These are phyloP conservation scores for Aurantiochytrium sp. DNA, from an alignment of 108 stramenopile genomes.

Conservation along the genomic window DNA sequence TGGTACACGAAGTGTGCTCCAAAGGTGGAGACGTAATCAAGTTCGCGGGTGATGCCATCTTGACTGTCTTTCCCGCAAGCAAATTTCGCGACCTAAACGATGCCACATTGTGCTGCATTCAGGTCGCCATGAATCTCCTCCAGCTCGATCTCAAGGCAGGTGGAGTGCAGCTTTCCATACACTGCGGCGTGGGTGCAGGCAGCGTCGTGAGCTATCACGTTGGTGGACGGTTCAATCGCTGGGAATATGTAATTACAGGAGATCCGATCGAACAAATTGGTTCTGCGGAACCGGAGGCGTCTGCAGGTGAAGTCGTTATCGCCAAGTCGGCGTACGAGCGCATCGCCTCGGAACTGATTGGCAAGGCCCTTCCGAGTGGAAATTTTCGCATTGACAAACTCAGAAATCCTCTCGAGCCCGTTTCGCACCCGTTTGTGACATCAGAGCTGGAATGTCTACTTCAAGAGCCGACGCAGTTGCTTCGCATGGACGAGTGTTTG, in stretches of 20 bases:
- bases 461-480: neutral
- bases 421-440: neutral
- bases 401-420: too few species aligned
- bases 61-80: constrained; percentile 37
- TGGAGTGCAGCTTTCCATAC: neutral
- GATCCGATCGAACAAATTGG: constrained; percentile 4
- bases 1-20: constrained; percentile 35
- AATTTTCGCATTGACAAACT: neutral
- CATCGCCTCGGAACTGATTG: neutral
- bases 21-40: constrained; percentile 55
- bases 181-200: neutral
- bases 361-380: neutral
- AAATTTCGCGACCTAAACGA: neutral
- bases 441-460: neutral
- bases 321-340: neutral
- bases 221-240: neutral
- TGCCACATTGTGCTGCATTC: neutral
- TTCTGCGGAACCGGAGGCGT: neutral
- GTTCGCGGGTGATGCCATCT: constrained; percentile 53
- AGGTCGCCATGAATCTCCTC: neutral
- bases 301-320: neutral
- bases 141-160: neutral
- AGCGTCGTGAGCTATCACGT: constrained; percentile 6
- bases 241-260: constrained; percentile 7
- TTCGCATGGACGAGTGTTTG: neutral